Percentiles rank a stretch among this genome's conserved stretches.
phyloP scores from a whole-genome alignment of 495 filamentous ascomycete genomes.

The Hyaloscypha bicolor region DNA sequence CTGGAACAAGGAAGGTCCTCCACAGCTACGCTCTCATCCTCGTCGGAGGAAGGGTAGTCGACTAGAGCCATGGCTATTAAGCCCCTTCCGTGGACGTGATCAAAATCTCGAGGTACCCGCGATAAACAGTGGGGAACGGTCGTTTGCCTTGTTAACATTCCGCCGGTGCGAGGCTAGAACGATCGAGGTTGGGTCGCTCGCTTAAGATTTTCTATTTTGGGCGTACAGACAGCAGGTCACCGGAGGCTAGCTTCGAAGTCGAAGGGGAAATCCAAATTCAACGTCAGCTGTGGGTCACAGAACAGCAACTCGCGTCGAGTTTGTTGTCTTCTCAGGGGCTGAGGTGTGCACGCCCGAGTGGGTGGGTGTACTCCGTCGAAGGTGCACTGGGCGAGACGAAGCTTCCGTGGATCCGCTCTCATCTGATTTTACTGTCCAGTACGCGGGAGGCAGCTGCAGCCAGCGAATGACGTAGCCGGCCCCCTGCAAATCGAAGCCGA shows the following conservation, averaged over 20 bases:
- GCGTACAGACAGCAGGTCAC: not conserved
- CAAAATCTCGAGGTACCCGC: not conserved
- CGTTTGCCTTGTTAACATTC: not conserved
- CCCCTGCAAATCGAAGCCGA: not conserved
- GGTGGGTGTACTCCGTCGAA: too few relatives aligned
- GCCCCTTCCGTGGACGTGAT: not conserved
- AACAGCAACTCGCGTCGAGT: not conserved
- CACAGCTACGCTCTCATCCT: slow-evolving; percentile 24
- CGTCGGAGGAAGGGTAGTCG: slow-evolving; percentile 70
- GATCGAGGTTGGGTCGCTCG: not conserved
- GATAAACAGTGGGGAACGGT: not conserved
- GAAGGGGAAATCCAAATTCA: not conserved
- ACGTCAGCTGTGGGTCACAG: slow-evolving; percentile 20
- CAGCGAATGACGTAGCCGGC: slow-evolving; percentile 20
- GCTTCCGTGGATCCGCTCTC: not conserved
- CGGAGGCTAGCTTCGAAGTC: not conserved
- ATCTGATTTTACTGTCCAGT: not conserved
- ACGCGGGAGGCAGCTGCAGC: not conserved
- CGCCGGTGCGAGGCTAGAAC: not conserved
- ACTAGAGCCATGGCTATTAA: slow-evolving; percentile 60
- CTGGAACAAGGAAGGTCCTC: slow-evolving; percentile 10
- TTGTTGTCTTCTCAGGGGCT: too few relatives aligned
- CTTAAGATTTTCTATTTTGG: not conserved
- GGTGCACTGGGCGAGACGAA: too few relatives aligned
- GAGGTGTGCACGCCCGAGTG: too few relatives aligned